A percentile compares a stretch with the other conserved stretches of the same genome.
Conservation (phyloP, 495 filamentous ascomycete species). For the Poronia punctata region DNA sequence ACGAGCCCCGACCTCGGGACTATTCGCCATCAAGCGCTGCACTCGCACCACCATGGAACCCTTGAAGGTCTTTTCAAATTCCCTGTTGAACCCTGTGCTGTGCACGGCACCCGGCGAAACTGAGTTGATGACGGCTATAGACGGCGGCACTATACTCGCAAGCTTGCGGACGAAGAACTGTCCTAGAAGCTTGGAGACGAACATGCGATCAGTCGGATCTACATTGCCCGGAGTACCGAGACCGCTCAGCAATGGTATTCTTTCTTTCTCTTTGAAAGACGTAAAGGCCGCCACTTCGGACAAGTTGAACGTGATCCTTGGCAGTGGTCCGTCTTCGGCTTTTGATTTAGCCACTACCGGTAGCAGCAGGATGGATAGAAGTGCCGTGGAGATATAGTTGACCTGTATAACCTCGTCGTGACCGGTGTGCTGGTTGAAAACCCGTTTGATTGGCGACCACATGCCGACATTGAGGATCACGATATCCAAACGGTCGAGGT, state of each 20-base stretch:
- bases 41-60: slow-evolving; percentile 13
- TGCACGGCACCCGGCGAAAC: slow-evolving; percentile 33
- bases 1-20: slow-evolving; percentile 24
- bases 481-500: slow-evolving; percentile 32
- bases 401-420: slow-evolving; percentile 42
- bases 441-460: no score
- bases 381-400: slow-evolving; percentile 41
- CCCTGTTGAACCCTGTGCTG: slow-evolving; percentile 29
- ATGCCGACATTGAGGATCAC: slow-evolving; percentile 42
- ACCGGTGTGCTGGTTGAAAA: slow-evolving; percentile 20
- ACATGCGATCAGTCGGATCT: slow-evolving; percentile 22
- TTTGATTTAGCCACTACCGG: no score
- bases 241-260: slow-evolving; percentile 24
- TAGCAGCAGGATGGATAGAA: slow-evolving; percentile 30
- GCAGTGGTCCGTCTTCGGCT: no score
- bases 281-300: slow-evolving; percentile 10
- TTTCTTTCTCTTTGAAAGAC: neutral
- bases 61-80: slow-evolving; percentile 11
- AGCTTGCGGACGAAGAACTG: slow-evolving; percentile 33
- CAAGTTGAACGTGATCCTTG: no score
- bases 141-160: slow-evolving; percentile 22
- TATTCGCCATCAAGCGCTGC: slow-evolving; percentile 16
- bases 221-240: slow-evolving; percentile 29
- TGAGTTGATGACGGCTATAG: slow-evolving; percentile 37
- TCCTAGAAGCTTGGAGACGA: slow-evolving; percentile 32